Percentiles rank a stretch among this genome's conserved stretches.
phyloP scores from a whole-genome alignment of 1,139 yeast genomes.

The Kodamaea sp. region DNA sequence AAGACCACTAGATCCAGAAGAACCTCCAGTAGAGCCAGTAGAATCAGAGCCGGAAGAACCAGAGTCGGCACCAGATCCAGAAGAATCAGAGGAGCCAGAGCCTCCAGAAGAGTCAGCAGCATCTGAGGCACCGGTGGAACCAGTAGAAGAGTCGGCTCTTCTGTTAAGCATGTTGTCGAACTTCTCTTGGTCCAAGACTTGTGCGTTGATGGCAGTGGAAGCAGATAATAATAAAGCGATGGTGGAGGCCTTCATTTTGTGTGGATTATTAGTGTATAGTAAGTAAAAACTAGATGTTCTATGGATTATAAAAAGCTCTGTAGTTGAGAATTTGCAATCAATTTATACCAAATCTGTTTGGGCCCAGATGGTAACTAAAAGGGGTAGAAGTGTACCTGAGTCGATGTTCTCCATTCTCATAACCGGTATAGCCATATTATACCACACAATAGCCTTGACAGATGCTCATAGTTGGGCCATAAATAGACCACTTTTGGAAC shows the following conservation, averaged over 20 bases:
- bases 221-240: constrained; percentile 16
- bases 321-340: background rate
- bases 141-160: constrained; percentile 19
- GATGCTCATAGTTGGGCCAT: constrained; percentile 8
- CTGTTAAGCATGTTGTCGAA: constrained; percentile 5
- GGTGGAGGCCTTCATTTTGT: constrained; percentile 17
- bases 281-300: background rate
- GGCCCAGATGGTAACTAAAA: too few species aligned
- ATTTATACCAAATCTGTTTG: background rate
- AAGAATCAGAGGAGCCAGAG: background rate
- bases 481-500: too few species aligned
- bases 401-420: too few species aligned
- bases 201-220: constrained; percentile 15
- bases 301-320: too few species aligned
- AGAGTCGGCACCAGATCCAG: background rate
- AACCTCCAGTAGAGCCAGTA: background rate
- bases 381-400: too few species aligned
- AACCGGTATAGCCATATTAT: constrained; percentile 12
- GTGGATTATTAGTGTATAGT: constrained; percentile 2
- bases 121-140: too few species aligned
- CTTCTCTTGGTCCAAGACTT: constrained; percentile 6
- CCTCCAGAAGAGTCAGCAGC: background rate
- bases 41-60: background rate
- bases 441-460: constrained; percentile 1
- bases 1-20: constrained; percentile 16